Conservation (phyloP, 2,329 filamentous ascomycete genomes). For the Cryphonectria japonica region DNA sequence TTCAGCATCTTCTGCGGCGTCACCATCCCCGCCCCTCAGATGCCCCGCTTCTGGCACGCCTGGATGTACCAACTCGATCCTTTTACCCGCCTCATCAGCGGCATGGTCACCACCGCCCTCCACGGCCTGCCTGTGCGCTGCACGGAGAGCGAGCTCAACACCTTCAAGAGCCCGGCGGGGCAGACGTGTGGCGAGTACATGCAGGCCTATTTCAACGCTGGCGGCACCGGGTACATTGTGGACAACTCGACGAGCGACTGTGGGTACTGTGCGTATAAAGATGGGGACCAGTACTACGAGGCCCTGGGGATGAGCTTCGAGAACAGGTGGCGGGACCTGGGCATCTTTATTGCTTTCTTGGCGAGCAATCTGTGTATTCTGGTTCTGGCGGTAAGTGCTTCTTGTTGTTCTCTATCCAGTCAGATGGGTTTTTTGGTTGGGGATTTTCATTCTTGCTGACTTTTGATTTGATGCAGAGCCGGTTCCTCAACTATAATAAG, state of each 20-base stretch:
- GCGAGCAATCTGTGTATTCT: conserved; percentile 74
- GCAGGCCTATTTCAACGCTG: conserved; percentile 66
- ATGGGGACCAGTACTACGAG: conserved; percentile 80
- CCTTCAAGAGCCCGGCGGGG: conserved; percentile 67
- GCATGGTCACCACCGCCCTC: conserved; percentile 78
- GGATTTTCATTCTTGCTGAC: neutral
- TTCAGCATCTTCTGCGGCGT: conserved; percentile 89
- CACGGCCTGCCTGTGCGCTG: conserved; percentile 69
- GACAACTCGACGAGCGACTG: conserved; percentile 69
- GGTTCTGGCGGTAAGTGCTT: conserved; percentile 53
- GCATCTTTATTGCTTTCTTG: conserved; percentile 77
- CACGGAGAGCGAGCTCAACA: conserved; percentile 62
- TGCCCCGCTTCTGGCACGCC: conserved; percentile 75
- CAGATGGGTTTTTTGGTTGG: neutral
- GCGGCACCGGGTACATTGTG: conserved; percentile 74
- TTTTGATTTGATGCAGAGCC: conserved; percentile 42
- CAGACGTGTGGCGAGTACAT: conserved; percentile 78
- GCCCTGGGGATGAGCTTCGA: conserved; percentile 68
- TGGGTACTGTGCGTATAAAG: conserved; percentile 79
- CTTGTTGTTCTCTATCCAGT: neutral
- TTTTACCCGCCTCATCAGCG: conserved; percentile 79
- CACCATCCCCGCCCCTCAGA: conserved; percentile 76
- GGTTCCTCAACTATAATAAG: conserved; percentile 59
- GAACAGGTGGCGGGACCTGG: conserved; percentile 79
- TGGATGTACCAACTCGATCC: conserved; percentile 86